A percentile compares a stretch with the other conserved stretches of the same genome.
Conservation (phyloP, 2,329 filamentous ascomycete species). For the Penicillium sclerotiorum region DNA sequence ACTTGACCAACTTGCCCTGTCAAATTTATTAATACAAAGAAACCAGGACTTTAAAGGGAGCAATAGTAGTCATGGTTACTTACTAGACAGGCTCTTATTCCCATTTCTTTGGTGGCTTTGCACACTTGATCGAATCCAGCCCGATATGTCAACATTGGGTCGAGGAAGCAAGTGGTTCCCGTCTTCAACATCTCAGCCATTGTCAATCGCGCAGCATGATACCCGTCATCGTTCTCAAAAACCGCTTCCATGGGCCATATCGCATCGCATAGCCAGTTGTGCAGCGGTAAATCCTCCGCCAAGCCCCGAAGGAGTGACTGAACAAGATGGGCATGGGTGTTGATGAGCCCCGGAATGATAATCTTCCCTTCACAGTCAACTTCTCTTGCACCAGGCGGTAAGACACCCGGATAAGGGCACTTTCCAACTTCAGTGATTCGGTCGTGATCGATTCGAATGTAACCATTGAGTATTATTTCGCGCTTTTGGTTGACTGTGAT, state of each 20-base stretch:
- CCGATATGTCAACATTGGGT: constrained; percentile 37
- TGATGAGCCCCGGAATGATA: constrained; percentile 40
- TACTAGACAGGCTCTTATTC: constrained; percentile 36
- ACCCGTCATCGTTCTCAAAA: constrained; percentile 38
- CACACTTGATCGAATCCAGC: constrained; percentile 33
- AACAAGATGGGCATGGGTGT: constrained; percentile 40
- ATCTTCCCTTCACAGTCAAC: constrained; percentile 35
- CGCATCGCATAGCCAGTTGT: constrained; percentile 35
- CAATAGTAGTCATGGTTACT: not conserved
- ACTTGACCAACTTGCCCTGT: constrained; percentile 25
- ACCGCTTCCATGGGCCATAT: constrained; percentile 42
- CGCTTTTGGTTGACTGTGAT: constrained; percentile 21
- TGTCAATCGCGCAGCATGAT: constrained; percentile 35
- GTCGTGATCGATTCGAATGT: constrained; percentile 13
- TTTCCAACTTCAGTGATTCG: constrained; percentile 12
- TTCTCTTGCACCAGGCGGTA: constrained; percentile 12
- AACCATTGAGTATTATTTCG: constrained; percentile 18
- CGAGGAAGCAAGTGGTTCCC: constrained; percentile 43
- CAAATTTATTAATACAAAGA: not conserved
- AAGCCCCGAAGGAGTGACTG: constrained; percentile 40
- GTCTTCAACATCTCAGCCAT: constrained; percentile 43
- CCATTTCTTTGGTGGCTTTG: constrained; percentile 35
- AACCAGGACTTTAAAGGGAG: not conserved
- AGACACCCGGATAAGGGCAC: not conserved
- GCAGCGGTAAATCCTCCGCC: constrained; percentile 29